Base-by-base conservation (phyloP, 2,329 filamentous ascomycete species). In the Penicillium paneum region DNA sequence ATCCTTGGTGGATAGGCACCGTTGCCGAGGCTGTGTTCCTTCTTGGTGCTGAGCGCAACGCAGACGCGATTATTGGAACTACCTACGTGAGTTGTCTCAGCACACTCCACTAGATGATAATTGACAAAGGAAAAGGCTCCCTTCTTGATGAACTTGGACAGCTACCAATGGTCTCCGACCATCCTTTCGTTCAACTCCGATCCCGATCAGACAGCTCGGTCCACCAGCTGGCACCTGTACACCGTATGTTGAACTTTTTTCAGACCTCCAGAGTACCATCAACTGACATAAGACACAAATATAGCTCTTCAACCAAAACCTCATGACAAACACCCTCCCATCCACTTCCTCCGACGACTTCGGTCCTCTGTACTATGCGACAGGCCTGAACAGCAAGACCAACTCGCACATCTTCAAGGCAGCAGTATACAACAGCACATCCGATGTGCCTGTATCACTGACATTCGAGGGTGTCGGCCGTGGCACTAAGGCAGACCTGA, bases 11-110 rank as follows among this genome's bases (percentile, higher is more conserved):
- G 83, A 81, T 82, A 46, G 84, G 83, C 26, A 76, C 81, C 8
- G 82, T 89, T 3, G 80, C 80, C 13, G 86, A 89, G 66, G 85
- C 83, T 24, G 77, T 89, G n/a, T 85, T 81, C 52, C 74, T 88
- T 15, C 77, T 88, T 57, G 82, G 84, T 17, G 82, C 83, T 29
- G 86, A 89, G 76, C 78, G 85, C 52, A 88, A 88, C 69, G 61
- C 64, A 2, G 62, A 68, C 54, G 66, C 65, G 45, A 59, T 68
- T 10, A 61, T 68, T 7, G 66, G 66, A 53, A 62, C 61, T 1
- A 69, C 66, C 31, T 69, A 68, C 32, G 66, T 68, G 48, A 53
- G 65, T 43, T 5, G 4, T 11, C 8, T 26, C 12, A 7, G n/a
- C 3, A 29, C n/a, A 11, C n/a, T 3, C 10, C 10, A 12, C 15